Conservation (phyloP, 2,329 filamentous ascomycete genomes). For the Coniochaeta prunicola region DNA sequence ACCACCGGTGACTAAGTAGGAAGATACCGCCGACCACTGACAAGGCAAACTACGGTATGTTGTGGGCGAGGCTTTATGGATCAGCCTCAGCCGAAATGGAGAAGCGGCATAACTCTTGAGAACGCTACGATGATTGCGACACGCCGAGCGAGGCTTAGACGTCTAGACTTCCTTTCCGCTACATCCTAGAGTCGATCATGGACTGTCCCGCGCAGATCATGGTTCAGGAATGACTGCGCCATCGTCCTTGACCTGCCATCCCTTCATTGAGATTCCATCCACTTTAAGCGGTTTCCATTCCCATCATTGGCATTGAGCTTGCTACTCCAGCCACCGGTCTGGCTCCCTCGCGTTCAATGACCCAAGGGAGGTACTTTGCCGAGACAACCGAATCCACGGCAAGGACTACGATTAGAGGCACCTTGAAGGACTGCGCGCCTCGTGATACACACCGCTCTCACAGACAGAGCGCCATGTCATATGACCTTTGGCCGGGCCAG, state of each 20-base stretch:
- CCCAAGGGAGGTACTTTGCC: neutral
- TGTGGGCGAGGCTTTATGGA: no score
- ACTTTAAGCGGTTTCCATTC: neutral
- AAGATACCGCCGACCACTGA: no score
- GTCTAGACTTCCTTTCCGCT: neutral
- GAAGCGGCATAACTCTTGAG: neutral
- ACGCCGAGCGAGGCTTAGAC: neutral
- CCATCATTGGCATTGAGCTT: neutral
- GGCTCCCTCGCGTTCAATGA: neutral
- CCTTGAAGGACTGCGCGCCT: neutral
- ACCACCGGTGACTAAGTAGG: no score
- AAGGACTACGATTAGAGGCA: neutral
- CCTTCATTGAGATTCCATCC: neutral
- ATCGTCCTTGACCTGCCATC: neutral
- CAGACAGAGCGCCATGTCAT: neutral
- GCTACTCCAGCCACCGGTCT: neutral
- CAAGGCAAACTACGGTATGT: no score
- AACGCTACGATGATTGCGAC: neutral
- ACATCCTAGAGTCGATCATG: neutral
- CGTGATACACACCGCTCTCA: neutral
- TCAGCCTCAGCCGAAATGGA: neutral
- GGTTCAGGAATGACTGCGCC: neutral
- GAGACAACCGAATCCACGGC: neutral
- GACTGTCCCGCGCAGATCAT: neutral
- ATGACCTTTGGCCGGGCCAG: neutral